Conservation (phyloP, 768 basidiomycete species). For the Phlebiopsis gigantea region DNA sequence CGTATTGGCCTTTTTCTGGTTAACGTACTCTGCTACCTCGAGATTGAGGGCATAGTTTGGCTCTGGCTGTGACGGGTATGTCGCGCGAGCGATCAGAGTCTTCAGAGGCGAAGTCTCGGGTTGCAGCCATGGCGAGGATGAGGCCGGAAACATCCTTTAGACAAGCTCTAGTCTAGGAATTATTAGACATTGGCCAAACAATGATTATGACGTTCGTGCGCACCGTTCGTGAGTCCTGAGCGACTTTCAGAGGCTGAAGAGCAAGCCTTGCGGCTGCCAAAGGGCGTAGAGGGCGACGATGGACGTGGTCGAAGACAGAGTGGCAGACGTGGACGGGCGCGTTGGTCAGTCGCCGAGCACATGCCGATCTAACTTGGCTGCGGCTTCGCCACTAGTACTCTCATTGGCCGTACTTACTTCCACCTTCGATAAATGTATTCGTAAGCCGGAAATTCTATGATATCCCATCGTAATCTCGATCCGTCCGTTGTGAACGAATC, state of each 20-base stretch:
- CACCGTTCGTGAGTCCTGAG: background rate
- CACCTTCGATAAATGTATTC: no score
- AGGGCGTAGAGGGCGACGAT: background rate
- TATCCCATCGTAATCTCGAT: no score
- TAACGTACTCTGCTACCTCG: conserved; percentile 91
- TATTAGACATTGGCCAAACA: background rate
- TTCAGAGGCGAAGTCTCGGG: conserved; percentile 59
- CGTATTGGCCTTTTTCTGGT: conserved; percentile 95
- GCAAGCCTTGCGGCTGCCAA: background rate
- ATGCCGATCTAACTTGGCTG: background rate
- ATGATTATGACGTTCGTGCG: background rate
- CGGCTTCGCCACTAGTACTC: background rate
- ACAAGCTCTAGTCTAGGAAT: background rate
- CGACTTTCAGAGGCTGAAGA: background rate
- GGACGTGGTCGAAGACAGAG: background rate
- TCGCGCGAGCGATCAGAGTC: conserved; percentile 72
- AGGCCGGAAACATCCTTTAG: conserved; percentile 2
- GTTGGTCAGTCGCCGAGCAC: background rate
- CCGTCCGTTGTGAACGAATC: no score
- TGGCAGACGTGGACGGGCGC: conserved; percentile 5
- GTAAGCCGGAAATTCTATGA: no score
- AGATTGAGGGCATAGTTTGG: conserved; percentile 91
- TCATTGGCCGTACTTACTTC: no score
- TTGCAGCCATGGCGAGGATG: conserved; percentile 29
- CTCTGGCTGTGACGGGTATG: conserved; percentile 80